A percentile compares a stretch with the other conserved stretches of the same genome.
phyloP scores from a whole-genome alignment of 768 basidiomycete species.

The Pisolithus microcarpus region DNA sequence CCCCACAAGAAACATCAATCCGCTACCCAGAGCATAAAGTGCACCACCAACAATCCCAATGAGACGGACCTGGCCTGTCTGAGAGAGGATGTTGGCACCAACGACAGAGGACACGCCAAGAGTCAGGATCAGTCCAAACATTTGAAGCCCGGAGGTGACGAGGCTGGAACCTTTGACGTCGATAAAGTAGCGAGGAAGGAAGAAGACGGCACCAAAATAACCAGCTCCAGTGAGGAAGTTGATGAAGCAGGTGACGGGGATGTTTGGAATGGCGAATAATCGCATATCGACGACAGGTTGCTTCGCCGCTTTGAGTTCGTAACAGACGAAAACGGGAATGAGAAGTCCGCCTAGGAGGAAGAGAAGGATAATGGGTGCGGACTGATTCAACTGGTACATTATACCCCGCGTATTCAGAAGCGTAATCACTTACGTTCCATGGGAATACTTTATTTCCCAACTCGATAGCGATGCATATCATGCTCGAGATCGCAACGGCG shows the following conservation, averaged over 20 bases:
- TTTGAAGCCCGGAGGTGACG: conserved; percentile 28
- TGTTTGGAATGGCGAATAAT: conserved; percentile 28
- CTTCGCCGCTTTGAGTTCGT: conserved; percentile 27
- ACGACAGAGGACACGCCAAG: conserved; percentile 29
- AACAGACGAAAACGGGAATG: conserved; percentile 28
- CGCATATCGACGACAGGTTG: conserved; percentile 29
- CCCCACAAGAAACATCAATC: conserved; percentile 27
- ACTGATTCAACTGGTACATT: conserved; percentile 13
- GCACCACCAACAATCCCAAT: conserved; percentile 25
- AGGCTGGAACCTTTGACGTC: conserved; percentile 28
- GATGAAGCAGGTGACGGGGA: conserved; percentile 29
- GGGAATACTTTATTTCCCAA: conserved; percentile 33
- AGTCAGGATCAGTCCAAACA: conserved; percentile 29
- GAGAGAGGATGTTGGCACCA: conserved; percentile 28
- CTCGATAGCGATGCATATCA: conserved; percentile 30
- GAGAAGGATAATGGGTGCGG: conserved; percentile 21
- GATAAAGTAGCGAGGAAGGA: conserved; percentile 33
- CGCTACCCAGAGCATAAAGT: conserved; percentile 28
- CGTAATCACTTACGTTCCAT: conserved; percentile 22
- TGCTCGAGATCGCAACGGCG: conserved; percentile 28
- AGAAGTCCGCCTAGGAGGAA: conserved; percentile 26
- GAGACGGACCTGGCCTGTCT: conserved; percentile 26
- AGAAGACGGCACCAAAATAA: conserved; percentile 32
- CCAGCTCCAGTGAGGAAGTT: conserved; percentile 33
- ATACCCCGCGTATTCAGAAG: conserved; percentile 1